phyloP scores from a whole-genome alignment of 2,329 filamentous ascomycete genomes.

The Anisogramma anomala region DNA sequence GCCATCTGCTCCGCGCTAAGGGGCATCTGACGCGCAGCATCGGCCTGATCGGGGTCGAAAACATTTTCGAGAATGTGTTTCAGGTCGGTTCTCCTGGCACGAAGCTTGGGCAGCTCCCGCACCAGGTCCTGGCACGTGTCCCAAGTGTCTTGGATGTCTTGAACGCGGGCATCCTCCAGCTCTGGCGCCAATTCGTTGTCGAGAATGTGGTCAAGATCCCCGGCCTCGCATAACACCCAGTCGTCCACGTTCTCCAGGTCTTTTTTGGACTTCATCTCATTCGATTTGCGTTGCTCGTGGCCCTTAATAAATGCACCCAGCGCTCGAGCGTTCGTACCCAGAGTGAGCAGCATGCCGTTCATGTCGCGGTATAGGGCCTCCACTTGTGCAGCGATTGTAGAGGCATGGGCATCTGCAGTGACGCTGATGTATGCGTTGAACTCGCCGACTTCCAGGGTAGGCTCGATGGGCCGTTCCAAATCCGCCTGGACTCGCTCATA shows the following conservation, averaged over 20 bases:
- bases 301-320: slow-evolving; percentile 56
- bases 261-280: slow-evolving; percentile 45
- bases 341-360: slow-evolving; percentile 86
- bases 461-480: slow-evolving; percentile 46
- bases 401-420: slow-evolving; percentile 41
- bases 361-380: slow-evolving; percentile 66
- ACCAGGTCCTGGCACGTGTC: slow-evolving; percentile 55
- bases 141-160: slow-evolving; percentile 57
- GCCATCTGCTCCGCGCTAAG: slow-evolving; percentile 74
- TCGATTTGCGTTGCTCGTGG: slow-evolving; percentile 45
- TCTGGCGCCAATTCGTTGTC: slow-evolving; percentile 51
- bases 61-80: slow-evolving; percentile 61
- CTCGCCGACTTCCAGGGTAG: slow-evolving; percentile 51
- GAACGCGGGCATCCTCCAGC: slow-evolving; percentile 57
- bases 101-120: slow-evolving; percentile 59
- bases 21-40: slow-evolving; percentile 56
- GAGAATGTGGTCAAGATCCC: slow-evolving; percentile 53
- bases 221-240: slow-evolving; percentile 68
- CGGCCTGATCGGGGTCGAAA: slow-evolving; percentile 54
- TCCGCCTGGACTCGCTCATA: slow-evolving; percentile 61
- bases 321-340: slow-evolving; percentile 70
- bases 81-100: slow-evolving; percentile 66
- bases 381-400: slow-evolving; percentile 45
- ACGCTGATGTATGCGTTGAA: slow-evolving; percentile 54
- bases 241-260: slow-evolving; percentile 58